These are phyloP conservation scores for Mrakia gelida DNA, from an alignment of 768 basidiomycete species.

Conservation along the genomic window DNA sequence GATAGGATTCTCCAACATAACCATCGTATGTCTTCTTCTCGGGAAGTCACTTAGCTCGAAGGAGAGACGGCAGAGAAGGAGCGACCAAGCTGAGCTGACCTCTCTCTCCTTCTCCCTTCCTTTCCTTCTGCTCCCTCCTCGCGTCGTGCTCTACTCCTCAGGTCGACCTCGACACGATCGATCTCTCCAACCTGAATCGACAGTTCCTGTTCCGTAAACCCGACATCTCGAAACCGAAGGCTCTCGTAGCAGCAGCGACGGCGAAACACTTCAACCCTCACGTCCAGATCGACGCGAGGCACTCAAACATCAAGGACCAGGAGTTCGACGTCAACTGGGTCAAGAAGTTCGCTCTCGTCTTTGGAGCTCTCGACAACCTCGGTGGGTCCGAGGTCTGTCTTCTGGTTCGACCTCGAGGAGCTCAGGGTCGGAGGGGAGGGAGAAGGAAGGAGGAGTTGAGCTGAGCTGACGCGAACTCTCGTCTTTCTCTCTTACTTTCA, in stretches of 20 bases:
- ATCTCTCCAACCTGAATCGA: slow-evolving; percentile 92
- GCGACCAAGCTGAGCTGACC: not conserved
- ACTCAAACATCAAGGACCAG: slow-evolving; percentile 91
- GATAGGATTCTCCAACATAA: slow-evolving; percentile 87
- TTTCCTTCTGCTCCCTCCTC: not conserved
- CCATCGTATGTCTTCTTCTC: slow-evolving; percentile 50
- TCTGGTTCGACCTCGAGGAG: no score
- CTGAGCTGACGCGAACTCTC: not conserved
- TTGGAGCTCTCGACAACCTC: slow-evolving; percentile 94
- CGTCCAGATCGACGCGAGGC: slow-evolving; percentile 78
- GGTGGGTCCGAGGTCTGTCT: slow-evolving; percentile 58
- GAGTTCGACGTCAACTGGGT: slow-evolving; percentile 90
- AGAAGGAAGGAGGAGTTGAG: not conserved
- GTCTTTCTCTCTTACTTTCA: not conserved
- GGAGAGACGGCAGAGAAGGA: not conserved
- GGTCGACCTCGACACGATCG: slow-evolving; percentile 95
- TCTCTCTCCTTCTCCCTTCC: slow-evolving; percentile 32
- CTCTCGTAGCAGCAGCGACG: slow-evolving; percentile 57
- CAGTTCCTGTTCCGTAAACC: slow-evolving; percentile 97
- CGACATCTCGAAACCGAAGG: slow-evolving; percentile 95
- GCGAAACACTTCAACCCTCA: slow-evolving; percentile 69
- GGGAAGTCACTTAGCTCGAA: not conserved
- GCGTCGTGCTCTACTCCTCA: slow-evolving; percentile 19
- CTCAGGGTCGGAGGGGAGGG: not conserved
- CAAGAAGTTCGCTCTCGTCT: slow-evolving; percentile 78